These are phyloP conservation scores for Yamadazyma sp. DNA, from an alignment of 805 yeast species.

Conservation along the genomic window DNA sequence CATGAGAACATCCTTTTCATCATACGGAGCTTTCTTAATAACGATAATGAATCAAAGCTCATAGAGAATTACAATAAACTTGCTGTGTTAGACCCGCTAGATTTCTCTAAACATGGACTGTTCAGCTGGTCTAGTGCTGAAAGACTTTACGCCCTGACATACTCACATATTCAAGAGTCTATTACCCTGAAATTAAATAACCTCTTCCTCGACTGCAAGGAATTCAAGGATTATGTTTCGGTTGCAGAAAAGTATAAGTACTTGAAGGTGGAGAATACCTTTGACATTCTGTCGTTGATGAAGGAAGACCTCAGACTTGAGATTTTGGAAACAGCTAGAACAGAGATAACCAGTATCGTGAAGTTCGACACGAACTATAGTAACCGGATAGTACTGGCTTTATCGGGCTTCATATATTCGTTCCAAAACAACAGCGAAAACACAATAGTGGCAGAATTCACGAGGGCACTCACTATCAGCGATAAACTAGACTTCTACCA, in stretches of 20 bases:
- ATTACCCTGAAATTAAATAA: constrained; percentile 25
- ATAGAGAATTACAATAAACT: constrained; percentile 31
- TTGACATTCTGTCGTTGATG: constrained; percentile 25
- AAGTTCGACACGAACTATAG: constrained; percentile 15
- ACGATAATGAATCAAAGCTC: constrained; percentile 19
- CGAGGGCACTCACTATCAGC: constrained; percentile 20
- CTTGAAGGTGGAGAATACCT: constrained; percentile 13
- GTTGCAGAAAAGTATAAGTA: constrained; percentile 25
- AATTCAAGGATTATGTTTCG: constrained; percentile 28
- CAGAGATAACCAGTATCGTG: constrained; percentile 24
- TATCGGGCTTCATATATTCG: constrained; percentile 1
- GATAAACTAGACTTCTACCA: constrained; percentile 27
- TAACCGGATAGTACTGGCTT: not conserved
- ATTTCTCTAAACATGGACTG: constrained; percentile 31
- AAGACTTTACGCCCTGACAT: constrained; percentile 23
- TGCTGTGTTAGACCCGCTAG: constrained; percentile 29
- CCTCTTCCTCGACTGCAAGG: constrained; percentile 24
- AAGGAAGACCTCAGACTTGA: constrained; percentile 37
- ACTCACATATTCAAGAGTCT: constrained; percentile 21
- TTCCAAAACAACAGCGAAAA: not conserved
- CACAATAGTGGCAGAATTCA: constrained; percentile 7
- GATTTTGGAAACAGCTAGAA: constrained; percentile 28
- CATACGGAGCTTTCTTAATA: constrained; percentile 18
- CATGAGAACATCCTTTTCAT: constrained; percentile 53
- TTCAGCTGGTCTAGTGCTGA: constrained; percentile 31